These are phyloP conservation scores for Paecilomyces sp. DNA, from an alignment of 2,329 filamentous ascomycete species.

Conservation along the genomic window DNA sequence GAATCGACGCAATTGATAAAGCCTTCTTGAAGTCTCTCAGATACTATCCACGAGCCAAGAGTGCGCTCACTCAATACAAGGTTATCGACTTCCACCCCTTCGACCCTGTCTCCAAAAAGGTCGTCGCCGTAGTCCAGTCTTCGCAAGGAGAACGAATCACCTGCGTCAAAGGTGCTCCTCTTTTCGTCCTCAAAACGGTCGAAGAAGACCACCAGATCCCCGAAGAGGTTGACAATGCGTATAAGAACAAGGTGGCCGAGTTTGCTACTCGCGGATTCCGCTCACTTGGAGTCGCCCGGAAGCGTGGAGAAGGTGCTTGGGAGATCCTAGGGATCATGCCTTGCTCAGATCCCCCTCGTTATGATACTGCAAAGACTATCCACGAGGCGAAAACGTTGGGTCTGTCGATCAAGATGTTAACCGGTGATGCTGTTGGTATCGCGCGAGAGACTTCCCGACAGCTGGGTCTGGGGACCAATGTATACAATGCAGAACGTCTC, in stretches of 20 bases:
- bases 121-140: constrained; percentile 74
- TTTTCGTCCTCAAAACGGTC: constrained; percentile 80
- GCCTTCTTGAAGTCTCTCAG: constrained; percentile 82
- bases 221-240: constrained; percentile 69
- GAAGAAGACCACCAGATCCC: constrained; percentile 77
- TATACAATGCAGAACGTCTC: constrained; percentile 89
- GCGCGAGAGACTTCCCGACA: constrained; percentile 86
- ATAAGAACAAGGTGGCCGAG: constrained; percentile 88
- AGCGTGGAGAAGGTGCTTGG: constrained; percentile 73
- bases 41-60: constrained; percentile 76
- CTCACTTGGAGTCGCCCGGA: constrained; percentile 86
- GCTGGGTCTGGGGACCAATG: constrained; percentile 84
- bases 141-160: constrained; percentile 75
- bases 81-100: constrained; percentile 81
- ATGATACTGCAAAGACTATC: constrained; percentile 86
- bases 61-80: constrained; percentile 73
- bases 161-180: constrained; percentile 86
- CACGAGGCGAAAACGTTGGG: constrained; percentile 82
- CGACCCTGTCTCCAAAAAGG: constrained; percentile 91
- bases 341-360: constrained; percentile 82
- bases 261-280: constrained; percentile 91
- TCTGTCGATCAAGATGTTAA: constrained; percentile 93
- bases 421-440: constrained; percentile 89
- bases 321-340: constrained; percentile 94
- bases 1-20: constrained; percentile 91